Evolutionary conservation across 1,284 basidiomycete species (phyloP).

Genomic region (Trametes pubescens): DNA sequence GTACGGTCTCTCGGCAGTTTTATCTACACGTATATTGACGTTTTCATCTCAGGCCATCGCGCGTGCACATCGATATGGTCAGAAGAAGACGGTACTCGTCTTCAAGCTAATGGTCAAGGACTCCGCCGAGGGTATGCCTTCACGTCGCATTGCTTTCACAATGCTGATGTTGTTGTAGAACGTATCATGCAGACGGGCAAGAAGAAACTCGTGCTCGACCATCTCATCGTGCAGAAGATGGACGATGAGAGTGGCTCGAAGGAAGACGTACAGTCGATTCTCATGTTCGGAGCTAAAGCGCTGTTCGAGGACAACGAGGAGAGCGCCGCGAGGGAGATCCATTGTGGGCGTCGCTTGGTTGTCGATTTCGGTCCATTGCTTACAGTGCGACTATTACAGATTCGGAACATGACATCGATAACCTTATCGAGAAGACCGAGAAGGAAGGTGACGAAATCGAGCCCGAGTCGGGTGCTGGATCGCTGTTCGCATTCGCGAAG

Average conservation of each 20-base stretch:
- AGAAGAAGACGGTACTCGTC: constrained; percentile 84
- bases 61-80: constrained; percentile 85
- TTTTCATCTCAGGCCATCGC: constrained; percentile 77
- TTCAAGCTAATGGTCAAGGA: constrained; percentile 94
- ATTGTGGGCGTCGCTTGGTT: constrained; percentile 57
- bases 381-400: constrained; percentile 51
- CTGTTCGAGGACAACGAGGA: constrained; percentile 71
- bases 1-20: constrained; percentile 43
- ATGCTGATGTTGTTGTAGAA: constrained; percentile 54
- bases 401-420: constrained; percentile 81
- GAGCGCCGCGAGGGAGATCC: constrained; percentile 67
- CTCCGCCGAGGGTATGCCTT: constrained; percentile 79
- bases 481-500: constrained; percentile 85
- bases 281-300: constrained; percentile 84
- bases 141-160: not conserved
- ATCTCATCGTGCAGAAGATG: constrained; percentile 94
- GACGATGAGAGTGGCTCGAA: constrained; percentile 78
- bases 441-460: constrained; percentile 69
- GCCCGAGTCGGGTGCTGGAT: constrained; percentile 51
- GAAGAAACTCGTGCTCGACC: constrained; percentile 90
- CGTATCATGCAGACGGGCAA: constrained; percentile 89
- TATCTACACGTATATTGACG: constrained; percentile 20
- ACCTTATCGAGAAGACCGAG: constrained; percentile 85
- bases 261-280: constrained; percentile 80
- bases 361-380: not conserved